Percentiles rank a stretch among this genome's conserved stretches.
Evolutionary conservation across 805 yeast genomes (phyloP).

Genomic region (Jamesozyma lodderae): DNA sequence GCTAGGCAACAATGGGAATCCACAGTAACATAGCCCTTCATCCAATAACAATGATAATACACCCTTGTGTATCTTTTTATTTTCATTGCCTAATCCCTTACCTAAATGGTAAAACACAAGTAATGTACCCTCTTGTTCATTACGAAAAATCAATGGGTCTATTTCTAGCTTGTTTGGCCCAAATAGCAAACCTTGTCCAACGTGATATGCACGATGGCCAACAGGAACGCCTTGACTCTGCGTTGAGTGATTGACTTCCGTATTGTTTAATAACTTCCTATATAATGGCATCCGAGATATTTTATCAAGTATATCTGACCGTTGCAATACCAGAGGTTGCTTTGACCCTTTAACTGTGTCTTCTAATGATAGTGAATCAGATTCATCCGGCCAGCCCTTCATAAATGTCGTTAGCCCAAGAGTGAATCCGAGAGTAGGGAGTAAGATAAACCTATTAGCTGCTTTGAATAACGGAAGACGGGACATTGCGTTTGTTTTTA

Average conservation of each 20-base stretch:
- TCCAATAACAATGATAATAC: conserved; percentile 70
- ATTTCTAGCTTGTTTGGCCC: conserved; percentile 62
- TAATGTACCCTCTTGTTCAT: conserved; percentile 43
- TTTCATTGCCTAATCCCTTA: conserved; percentile 49
- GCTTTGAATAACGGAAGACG: background rate
- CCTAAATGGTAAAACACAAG: conserved; percentile 69
- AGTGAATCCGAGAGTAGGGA: conserved; percentile 26
- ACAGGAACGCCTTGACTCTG: conserved; percentile 45
- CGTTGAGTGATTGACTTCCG: conserved; percentile 12
- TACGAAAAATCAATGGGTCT: conserved; percentile 62
- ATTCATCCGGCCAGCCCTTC: conserved; percentile 28
- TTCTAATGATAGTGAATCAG: conserved; percentile 13
- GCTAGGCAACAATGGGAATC: conserved; percentile 72
- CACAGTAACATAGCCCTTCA: conserved; percentile 78
- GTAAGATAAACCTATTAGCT: conserved; percentile 11
- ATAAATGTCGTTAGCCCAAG: conserved; percentile 23
- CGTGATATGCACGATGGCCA: conserved; percentile 54
- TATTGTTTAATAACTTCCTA: conserved; percentile 15
- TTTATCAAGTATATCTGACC: conserved; percentile 21
- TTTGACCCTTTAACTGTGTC: conserved; percentile 6
- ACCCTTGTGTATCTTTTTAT: conserved; percentile 75
- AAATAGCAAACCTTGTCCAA: conserved; percentile 60
- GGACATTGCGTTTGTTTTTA: too few species aligned
- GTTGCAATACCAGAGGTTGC: conserved; percentile 17
- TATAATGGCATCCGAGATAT: conserved; percentile 13